Evolutionary conservation across 2,329 filamentous ascomycete species (phyloP), one percentile per base, ranked within the genome.

Genomic region (Colletotrichum musicola): DNA sequence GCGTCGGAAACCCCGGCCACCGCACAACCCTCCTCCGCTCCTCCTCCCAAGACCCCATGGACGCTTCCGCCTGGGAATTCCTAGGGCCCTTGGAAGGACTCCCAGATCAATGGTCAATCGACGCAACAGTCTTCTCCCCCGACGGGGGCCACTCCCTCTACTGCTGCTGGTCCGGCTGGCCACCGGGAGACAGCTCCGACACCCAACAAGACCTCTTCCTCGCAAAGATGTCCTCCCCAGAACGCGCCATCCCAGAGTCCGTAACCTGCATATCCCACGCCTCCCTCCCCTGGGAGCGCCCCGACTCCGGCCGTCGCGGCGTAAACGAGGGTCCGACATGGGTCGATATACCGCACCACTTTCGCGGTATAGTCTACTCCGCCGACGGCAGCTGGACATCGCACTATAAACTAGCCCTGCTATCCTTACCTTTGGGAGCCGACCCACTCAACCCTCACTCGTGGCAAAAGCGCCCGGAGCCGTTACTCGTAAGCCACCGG

Each of bases 301-400:
- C 65, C 6, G 65, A 68, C n/a, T 49, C 42, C 7, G 81, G 82
- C 40, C 82, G 80, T 4, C 79, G 76, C 0, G 82, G 85, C 0
- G 87, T 89, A 1, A 87, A 89, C 72, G 87, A 90, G 73, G 87
- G 86, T 0, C 82, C 86, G 0, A 81, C 82, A 2, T 85, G 85
- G 0, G 78, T 89, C 25, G 89, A 88, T 73, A 81, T 84, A 14
- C 65, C 65, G 40, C 81, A 81, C 20, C 84, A 84, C 9, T 84
- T 82, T 67, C 87, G 84, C 0, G 88, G 83, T 66, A 75, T 89
- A 42, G 79, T 83, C 0, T 89, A 84, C 77, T 86, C 84, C 3
- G 87, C 86, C 1, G 86, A 83, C 67, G 85, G 85, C 74, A 89
- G 86, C 80, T 88, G 86, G 86, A 87, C 85, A 0, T 75, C 82